phyloP scores from a whole-genome alignment of 1,284 basidiomycete species.

The Leccinum subfulvum region DNA sequence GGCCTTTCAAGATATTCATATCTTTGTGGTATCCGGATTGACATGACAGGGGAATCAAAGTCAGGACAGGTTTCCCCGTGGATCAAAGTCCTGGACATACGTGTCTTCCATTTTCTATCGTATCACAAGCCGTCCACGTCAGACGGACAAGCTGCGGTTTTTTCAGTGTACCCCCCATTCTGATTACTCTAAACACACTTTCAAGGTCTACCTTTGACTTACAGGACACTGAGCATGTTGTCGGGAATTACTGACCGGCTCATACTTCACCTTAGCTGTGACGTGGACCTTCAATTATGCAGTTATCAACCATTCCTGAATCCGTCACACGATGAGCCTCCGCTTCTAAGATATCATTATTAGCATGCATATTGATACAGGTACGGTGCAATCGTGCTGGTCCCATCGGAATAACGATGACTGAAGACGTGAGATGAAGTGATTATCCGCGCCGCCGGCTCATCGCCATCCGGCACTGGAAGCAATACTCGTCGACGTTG shows the following conservation, averaged over 20 bases:
- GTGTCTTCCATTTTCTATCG: not conserved
- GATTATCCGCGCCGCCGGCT: conserved; percentile 30
- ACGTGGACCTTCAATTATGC: conserved; percentile 1
- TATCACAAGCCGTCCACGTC: not conserved
- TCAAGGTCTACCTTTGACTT: not conserved
- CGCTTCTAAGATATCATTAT: conserved; percentile 17
- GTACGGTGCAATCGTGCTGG: conserved; percentile 29
- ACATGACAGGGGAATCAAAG: conserved; percentile 2
- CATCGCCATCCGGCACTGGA: conserved; percentile 49
- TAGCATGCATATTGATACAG: conserved; percentile 28
- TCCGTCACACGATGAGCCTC: conserved; percentile 1
- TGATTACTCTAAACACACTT: not conserved
- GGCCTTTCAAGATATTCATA: not conserved
- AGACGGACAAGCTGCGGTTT: not conserved
- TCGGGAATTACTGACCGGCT: no score
- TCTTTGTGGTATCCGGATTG: not conserved
- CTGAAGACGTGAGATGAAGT: conserved; percentile 3
- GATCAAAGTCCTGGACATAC: not conserved
- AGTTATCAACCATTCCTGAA: not conserved
- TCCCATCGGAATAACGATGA: conserved; percentile 9
- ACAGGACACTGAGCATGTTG: not conserved
- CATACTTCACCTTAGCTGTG: not conserved
- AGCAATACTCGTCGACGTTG: conserved; percentile 56
- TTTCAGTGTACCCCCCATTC: not conserved
- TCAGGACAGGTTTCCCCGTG: not conserved